Base-by-base conservation (phyloP, 2,329 filamentous ascomycete species). In the Pestalotiopsis sp. region DNA sequence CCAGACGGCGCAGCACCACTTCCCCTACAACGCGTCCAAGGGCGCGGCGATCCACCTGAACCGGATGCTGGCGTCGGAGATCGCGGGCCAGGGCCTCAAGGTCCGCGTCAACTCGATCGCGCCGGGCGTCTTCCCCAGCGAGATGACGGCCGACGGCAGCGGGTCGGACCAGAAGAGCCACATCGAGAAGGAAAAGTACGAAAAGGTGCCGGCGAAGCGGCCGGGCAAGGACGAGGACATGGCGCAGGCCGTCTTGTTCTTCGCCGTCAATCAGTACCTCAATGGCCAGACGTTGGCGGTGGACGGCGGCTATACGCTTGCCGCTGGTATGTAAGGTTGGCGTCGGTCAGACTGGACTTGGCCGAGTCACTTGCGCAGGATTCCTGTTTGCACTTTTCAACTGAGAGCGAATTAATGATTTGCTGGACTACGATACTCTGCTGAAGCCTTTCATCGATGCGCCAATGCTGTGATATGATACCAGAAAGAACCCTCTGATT, bases 191-290 rank as follows among this genome's bases (percentile, higher is more conserved):
- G 85, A 88, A 17, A 83, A 84, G 66, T 91, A 90, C 73, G 81
- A 81, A 0, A 88, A 89, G 12, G 88, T 93, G 58, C 91, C 92
- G 0, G 81, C 93, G 17, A 85, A 84, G 0, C 82, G 92, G 14
- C 92, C 93, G 62, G 92, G 92, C 2, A 88, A 84, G 56, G 89
- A 91, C 6, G 84, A 92, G 77, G 92, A 94, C 76, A 90, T 94
- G 74, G 91, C 91, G 0, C 88, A 88, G 7, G 82, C 90, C 0
- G 90, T 92, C 74, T 80, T 94, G 66, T 93, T 81, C 70, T 77
- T 80, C 60, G 81, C 80, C 3, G 74, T 72, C 2, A 84, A 84
- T 66, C 82, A 84, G 75, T 85, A 84, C 65, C 63, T 85, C 17
- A 81, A 82, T 27, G 83, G 83, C 0, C 79, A 84, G 76, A 82